Base-by-base conservation (phyloP, 2,329 filamentous ascomycete genomes). In the Hymenoscyphus salicellus region DNA sequence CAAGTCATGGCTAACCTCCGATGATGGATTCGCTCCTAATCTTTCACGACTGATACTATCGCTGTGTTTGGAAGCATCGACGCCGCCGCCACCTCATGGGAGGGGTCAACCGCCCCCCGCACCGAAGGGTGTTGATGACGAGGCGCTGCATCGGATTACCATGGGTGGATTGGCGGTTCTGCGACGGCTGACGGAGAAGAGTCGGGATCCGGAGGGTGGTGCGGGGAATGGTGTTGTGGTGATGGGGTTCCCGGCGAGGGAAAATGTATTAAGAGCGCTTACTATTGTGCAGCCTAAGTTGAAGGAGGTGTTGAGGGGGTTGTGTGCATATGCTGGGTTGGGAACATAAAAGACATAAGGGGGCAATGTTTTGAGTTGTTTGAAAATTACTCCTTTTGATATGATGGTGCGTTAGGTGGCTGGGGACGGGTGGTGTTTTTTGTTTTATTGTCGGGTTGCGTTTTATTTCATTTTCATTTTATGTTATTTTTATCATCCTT, bases 1-100 rank as follows among this genome's bases (percentile, higher is more conserved):
- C 3, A 86, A 86, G 63, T 82, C 85, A 0, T 98, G 95, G 93
- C 84, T 98, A 7, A 86, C 89, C 46, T 92, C 91, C 3, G 87
- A 89, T 52, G 93, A 96, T 71, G 91, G 91, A 0, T 95, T 97
- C 76, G 89, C 91, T 0, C 86, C 90, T 64, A 93, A 89, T 71
- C 82, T 98, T 7, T 85, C 94, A 63, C 85, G 88, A 26, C 82
- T 97, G 26, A 86, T 93, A 0, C 88, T 89, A 65, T 82, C 91
- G 4, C 81, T 97, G 2, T 90, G 88, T 61, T 60, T 71, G 16
- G 73, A 74, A 36, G 67, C 82, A 82, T 6, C 84, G 89, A 71
- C 86, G 83, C 68, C 88, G 28, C n/a, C 55, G 63, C 79, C 80
- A 38, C 78, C 80, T 26, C 78, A 80, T 17, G 73, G 74, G 32